phyloP scores from a whole-genome alignment of 768 basidiomycete species.

The Crassisporium funariophilum region DNA sequence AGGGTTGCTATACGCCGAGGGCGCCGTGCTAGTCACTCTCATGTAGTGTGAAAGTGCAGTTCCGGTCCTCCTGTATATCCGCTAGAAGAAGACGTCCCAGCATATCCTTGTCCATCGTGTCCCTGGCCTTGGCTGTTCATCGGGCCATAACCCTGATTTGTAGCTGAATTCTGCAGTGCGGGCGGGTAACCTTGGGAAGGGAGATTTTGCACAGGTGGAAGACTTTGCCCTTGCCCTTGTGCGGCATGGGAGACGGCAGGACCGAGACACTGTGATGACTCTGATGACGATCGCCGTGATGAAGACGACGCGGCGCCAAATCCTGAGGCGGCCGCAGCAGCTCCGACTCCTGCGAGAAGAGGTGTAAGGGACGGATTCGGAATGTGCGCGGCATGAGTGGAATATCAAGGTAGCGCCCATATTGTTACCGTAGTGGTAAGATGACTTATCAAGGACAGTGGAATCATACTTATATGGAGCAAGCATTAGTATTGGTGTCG shows the following conservation, averaged over 20 bases:
- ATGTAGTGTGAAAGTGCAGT: constrained; percentile 8
- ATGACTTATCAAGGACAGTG: constrained; percentile 51
- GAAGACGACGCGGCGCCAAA: constrained; percentile 26
- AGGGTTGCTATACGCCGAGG: constrained; percentile 5
- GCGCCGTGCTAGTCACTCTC: constrained; percentile 10
- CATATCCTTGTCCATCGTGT: constrained; percentile 11
- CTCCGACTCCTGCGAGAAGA: constrained; percentile 20
- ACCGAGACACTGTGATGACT: constrained; percentile 39
- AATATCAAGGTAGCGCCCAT: constrained; percentile 7
- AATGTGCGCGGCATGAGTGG: constrained; percentile 13
- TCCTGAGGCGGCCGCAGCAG: constrained; percentile 15
- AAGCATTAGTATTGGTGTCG: constrained; percentile 13
- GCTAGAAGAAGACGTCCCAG: constrained; percentile 13
- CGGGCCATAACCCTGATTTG: constrained; percentile 14
- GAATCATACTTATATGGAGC: constrained; percentile 18
- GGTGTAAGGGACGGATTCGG: constrained; percentile 29
- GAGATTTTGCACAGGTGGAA: background rate
- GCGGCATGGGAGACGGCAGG: constrained; percentile 18
- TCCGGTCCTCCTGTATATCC: constrained; percentile 1
- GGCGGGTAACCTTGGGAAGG: constrained; percentile 18
- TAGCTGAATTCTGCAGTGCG: constrained; percentile 22
- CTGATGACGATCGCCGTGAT: constrained; percentile 47
- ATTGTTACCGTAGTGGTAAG: constrained; percentile 46
- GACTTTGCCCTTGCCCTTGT: constrained; percentile 8
- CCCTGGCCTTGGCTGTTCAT: constrained; percentile 1